Evolutionary conservation across 2,329 filamentous ascomycete genomes (phyloP), one percentile per base, ranked within the genome.

Genomic region (Tolypocladium ovalisporum): DNA sequence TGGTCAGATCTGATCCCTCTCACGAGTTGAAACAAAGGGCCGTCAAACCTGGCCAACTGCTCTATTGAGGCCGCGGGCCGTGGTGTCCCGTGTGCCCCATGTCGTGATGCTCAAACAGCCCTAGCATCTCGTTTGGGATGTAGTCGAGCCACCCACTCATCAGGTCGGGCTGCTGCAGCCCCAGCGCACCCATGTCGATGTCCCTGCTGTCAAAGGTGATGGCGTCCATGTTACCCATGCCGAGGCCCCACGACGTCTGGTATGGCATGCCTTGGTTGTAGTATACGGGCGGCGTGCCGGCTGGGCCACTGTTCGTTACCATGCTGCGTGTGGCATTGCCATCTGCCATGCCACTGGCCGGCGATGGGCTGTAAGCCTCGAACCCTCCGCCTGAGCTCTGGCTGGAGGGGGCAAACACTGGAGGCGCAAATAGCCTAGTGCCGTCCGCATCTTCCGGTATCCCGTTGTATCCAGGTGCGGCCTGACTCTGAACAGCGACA

Each of bases 181-280:
- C 85, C 22, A 91, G 72, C 5, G 82, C 75, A 29, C 81, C 83
- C 76, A 92, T 87, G 61, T 92, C 87, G 37, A 93, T 83, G 62
- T 92, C 87, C 61, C 89, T 87, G 59, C 83, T 87, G 67, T 90
- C 84, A 62, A 92, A 89, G 60, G 88, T 85, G 72, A 91, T 86
- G 61, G 74, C 72, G 52, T 79, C 74, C 60, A 75, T 72, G 56
- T 67, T 72, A 9, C 69, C 68, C 60, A 67, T 64, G 1, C 66
- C 62, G 6, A 64, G 62, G n/a, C 60, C 64, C 71, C 71, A 73
- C 1, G 63, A 58, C 53, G 69, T 63, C 17, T 64, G 64, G 40
- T 67, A 70, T 3, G 68, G 58, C 37, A 70, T 63, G 34, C 58
- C 60, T 12, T 65, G 66, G 7, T 61, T 61, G 57, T 65, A 71